A percentile compares a stretch with the other conserved stretches of the same genome.
phyloP scores from a whole-genome alignment of 2,329 filamentous ascomycete genomes.

The Pestalotiopsis sp. region DNA sequence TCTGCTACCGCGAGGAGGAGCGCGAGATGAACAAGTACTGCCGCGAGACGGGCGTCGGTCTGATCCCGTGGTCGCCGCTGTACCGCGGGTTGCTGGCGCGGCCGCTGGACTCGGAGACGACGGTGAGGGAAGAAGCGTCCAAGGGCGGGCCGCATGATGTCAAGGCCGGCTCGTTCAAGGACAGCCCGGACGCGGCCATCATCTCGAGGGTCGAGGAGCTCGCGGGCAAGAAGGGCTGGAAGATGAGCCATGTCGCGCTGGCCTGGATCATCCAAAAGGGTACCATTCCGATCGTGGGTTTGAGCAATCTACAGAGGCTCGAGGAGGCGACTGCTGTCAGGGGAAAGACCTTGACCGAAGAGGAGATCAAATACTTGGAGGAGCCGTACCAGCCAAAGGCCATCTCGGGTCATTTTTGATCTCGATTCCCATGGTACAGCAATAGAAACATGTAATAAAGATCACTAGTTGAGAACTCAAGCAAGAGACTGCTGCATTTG shows the following conservation, averaged over 20 bases:
- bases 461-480: too few relatives aligned
- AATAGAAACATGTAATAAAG: too few relatives aligned
- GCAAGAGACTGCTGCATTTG: too few relatives aligned
- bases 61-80: conserved; percentile 35
- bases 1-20: conserved; percentile 61
- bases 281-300: conserved; percentile 54
- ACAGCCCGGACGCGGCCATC: conserved; percentile 23
- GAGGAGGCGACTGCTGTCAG: conserved; percentile 51
- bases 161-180: not conserved
- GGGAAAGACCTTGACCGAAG: conserved; percentile 44
- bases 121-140: not conserved
- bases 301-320: conserved; percentile 53
- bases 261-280: conserved; percentile 53
- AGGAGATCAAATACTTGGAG: conserved; percentile 41
- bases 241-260: conserved; percentile 59
- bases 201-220: conserved; percentile 55
- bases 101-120: not conserved
- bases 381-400: conserved; percentile 8
- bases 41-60: conserved; percentile 43
- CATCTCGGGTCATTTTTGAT: not conserved
- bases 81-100: conserved; percentile 23
- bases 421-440: too few relatives aligned
- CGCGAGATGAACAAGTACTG: conserved; percentile 45
- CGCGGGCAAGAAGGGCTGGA: conserved; percentile 50
- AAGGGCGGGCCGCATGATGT: not conserved